These are phyloP conservation scores for Cyclostephanos tholiformis DNA, from an alignment of 108 stramenopile species.

Conservation along the genomic window DNA sequence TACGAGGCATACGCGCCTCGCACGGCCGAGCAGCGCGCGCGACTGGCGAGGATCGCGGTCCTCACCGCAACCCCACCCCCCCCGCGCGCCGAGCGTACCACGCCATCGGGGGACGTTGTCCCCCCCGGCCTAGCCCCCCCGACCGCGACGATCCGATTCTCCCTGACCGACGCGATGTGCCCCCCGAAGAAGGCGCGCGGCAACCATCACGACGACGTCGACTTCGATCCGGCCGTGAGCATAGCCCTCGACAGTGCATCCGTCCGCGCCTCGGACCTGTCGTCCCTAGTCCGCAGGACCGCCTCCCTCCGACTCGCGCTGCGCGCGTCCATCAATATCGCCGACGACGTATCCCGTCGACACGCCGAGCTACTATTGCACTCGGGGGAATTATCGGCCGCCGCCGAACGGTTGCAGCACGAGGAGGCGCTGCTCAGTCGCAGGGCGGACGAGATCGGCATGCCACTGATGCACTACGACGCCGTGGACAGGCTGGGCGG, in stretches of 20 bases:
- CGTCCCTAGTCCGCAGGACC: conserved; percentile 61
- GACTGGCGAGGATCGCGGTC: conserved; percentile 66
- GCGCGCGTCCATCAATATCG: conserved; percentile 74
- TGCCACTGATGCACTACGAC: conserved; percentile 85
- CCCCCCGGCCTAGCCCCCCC: too few relatives aligned
- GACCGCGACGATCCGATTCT: background rate
- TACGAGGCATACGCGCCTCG: conserved; percentile 87
- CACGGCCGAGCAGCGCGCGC: conserved; percentile 58
- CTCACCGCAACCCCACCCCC: conserved; percentile 59
- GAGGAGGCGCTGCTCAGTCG: conserved; percentile 68
- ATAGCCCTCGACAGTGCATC: conserved; percentile 46
- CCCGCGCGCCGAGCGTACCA: too few relatives aligned
- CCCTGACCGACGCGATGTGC: conserved; percentile 33
- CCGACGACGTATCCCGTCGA: conserved; percentile 74
- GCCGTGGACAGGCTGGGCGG: conserved; percentile 80
- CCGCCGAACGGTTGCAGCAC: conserved; percentile 87
- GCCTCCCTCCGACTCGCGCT: conserved; percentile 71
- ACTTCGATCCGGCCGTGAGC: conserved; percentile 20
- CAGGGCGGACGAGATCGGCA: conserved; percentile 84
- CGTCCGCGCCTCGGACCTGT: conserved; percentile 52
- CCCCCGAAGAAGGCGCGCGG: conserved; percentile 24
- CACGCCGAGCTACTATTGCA: conserved; percentile 81
- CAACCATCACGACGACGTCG: background rate
- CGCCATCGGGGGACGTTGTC: too few relatives aligned
- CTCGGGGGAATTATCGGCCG: conserved; percentile 83